These are phyloP conservation scores for Fusarium napiforme DNA, from an alignment of 2,329 filamentous ascomycete genomes.

Conservation along the genomic window DNA sequence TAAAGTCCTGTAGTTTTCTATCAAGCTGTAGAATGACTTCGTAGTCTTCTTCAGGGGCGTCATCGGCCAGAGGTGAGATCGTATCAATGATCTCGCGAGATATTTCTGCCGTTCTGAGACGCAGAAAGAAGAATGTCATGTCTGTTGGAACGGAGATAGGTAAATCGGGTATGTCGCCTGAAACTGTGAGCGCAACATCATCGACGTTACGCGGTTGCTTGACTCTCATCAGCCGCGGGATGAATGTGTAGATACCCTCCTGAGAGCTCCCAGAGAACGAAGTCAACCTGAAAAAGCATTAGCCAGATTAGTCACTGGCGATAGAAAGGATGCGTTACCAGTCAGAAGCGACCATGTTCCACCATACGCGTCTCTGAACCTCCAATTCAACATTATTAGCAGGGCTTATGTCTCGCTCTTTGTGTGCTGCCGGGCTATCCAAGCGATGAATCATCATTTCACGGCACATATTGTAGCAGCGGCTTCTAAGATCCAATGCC, in stretches of 20 bases:
- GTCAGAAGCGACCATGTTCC: constrained; percentile 8
- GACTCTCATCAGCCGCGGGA: constrained; percentile 2
- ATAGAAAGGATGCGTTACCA: not conserved
- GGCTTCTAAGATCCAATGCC: not conserved
- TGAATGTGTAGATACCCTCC: not conserved
- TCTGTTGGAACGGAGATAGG: not conserved
- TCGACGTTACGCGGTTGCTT: not conserved
- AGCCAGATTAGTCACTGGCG: accelerated
- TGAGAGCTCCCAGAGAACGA: not conserved
- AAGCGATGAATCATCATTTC: not conserved
- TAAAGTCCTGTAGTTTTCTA: not conserved
- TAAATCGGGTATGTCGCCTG: not conserved
- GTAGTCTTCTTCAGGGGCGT: not conserved
- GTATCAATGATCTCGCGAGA: constrained; percentile 4
- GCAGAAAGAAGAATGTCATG: constrained; percentile 1
- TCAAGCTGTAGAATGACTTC: not conserved
- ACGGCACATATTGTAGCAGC: constrained; percentile 1
- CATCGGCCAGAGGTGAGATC: not conserved
- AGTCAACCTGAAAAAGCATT: not conserved
- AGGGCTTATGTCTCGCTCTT: not conserved
- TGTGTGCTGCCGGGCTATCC: not conserved
- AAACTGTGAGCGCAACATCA: not conserved
- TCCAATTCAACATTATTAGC: not conserved
- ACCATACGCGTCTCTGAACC: constrained; percentile 8
- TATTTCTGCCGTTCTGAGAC: not conserved